phyloP scores from a whole-genome alignment of 306 rosid species.

The Vigna radiata region DNA sequence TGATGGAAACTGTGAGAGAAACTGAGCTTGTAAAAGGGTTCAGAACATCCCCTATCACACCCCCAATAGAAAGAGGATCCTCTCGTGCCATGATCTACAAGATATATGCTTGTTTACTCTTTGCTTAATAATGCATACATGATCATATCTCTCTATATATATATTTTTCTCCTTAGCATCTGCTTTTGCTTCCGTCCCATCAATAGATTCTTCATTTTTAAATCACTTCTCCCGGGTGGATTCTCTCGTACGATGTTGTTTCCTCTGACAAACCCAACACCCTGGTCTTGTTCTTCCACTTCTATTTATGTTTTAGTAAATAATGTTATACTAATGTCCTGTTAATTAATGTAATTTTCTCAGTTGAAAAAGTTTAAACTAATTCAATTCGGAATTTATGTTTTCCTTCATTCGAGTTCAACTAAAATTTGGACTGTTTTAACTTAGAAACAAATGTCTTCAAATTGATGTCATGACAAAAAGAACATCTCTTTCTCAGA shows the following conservation, averaged over 20 bases:
- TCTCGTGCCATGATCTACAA: slow-evolving; percentile 29
- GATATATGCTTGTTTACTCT: not conserved
- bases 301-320: not conserved
- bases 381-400: too few relatives aligned
- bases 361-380: too few relatives aligned
- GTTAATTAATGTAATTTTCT: too few relatives aligned
- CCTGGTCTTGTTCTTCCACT: not conserved
- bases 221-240: not conserved
- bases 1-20: slow-evolving; percentile 26
- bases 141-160: not conserved
- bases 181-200: slow-evolving; percentile 44
- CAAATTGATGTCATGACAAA: too few relatives aligned
- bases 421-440: too few relatives aligned
- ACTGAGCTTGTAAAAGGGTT: slow-evolving; percentile 46
- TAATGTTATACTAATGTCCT: too few relatives aligned
- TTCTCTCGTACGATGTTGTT: not conserved
- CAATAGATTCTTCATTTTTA: not conserved
- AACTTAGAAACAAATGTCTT: too few relatives aligned
- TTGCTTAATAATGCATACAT: not conserved
- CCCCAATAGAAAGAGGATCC: slow-evolving; percentile 44
- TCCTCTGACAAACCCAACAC: not conserved
- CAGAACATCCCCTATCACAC: slow-evolving; percentile 54
- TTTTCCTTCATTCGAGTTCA: too few relatives aligned
- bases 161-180: slow-evolving; percentile 31
- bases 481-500: too few relatives aligned